Percentiles rank a stretch among this genome's conserved stretches.
Conservation (phyloP, 176 grass and related monocot genomes). For the Olyra latifolia region DNA sequence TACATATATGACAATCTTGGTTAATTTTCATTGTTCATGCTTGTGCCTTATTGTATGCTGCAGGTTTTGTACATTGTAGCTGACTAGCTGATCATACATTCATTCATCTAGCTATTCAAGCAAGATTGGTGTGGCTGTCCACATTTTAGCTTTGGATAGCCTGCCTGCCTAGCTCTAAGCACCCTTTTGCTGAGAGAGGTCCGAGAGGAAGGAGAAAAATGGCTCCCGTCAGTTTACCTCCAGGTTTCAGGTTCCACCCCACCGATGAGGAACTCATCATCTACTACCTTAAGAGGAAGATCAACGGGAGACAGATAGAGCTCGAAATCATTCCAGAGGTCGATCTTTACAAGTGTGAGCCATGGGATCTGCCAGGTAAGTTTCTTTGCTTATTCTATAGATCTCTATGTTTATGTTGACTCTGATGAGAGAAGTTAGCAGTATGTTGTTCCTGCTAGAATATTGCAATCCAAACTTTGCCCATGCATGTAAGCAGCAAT, state of each 20-base stretch:
- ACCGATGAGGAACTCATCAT: slow-evolving; percentile 93
- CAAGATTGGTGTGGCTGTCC: slow-evolving; percentile 37
- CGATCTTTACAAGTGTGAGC: slow-evolving; percentile 98
- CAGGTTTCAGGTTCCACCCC: slow-evolving; percentile 91
- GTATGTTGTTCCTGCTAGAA: not conserved
- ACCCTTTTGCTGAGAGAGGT: slow-evolving; percentile 27
- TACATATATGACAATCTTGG: slow-evolving; percentile 26
- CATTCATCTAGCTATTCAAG: slow-evolving; percentile 44
- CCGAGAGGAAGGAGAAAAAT: slow-evolving; percentile 46
- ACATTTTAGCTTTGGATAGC: slow-evolving; percentile 55
- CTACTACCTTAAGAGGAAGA: slow-evolving; percentile 94
- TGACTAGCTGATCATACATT: slow-evolving; percentile 13
- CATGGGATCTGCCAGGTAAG: slow-evolving; percentile 89
- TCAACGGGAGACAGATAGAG: slow-evolving; percentile 83
- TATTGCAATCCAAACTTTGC: slow-evolving; percentile 19
- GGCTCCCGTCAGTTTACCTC: slow-evolving; percentile 85
- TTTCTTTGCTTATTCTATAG: slow-evolving; percentile 6
- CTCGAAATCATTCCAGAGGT: slow-evolving; percentile 93
- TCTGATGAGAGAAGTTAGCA: not conserved
- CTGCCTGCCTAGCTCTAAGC: slow-evolving; percentile 29
- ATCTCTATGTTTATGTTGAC: slow-evolving; percentile 11
- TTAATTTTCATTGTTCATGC: slow-evolving; percentile 11
- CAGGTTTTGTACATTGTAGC: slow-evolving; percentile 68
- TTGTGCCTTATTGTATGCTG: slow-evolving; percentile 31
- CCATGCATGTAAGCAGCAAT: not conserved